These are phyloP conservation scores for Coemansia sp. DNA, from an alignment of 192 early-diverging fungal species.

Conservation along the genomic window DNA sequence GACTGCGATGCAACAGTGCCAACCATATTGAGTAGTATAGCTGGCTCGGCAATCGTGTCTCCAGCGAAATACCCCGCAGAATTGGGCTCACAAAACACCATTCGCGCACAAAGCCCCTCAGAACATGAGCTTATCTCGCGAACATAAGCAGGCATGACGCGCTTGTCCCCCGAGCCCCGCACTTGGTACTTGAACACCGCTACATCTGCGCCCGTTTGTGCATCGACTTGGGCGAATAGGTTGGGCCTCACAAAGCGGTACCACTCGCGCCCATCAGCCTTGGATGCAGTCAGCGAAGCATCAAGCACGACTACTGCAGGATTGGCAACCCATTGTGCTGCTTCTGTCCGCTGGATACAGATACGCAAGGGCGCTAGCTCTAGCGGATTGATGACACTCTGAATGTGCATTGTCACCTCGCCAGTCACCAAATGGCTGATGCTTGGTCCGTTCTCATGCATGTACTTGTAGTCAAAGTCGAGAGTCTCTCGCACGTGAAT, in stretches of 20 bases:
- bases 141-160: constrained; percentile 17
- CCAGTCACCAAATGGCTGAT: constrained; percentile 27
- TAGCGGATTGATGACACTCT: constrained; percentile 24
- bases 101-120: constrained; percentile 12
- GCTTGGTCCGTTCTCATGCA: background rate
- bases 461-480: constrained; percentile 17
- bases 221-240: constrained; percentile 35
- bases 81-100: constrained; percentile 40
- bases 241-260: constrained; percentile 52
- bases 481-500: constrained; percentile 39
- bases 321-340: constrained; percentile 39
- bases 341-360: constrained; percentile 17
- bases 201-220: constrained; percentile 6
- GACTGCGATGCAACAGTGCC: constrained; percentile 31
- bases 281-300: constrained; percentile 22
- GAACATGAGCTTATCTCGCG: background rate
- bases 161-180: background rate
- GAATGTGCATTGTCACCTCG: constrained; percentile 33
- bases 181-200: constrained; percentile 46
- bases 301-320: constrained; percentile 43
- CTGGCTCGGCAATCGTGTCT: constrained; percentile 16
- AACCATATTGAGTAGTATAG: constrained; percentile 29
- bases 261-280: constrained; percentile 37
- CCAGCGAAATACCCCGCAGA: constrained; percentile 20
- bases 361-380: constrained; percentile 51